These are phyloP conservation scores for Coffea humblotiana DNA, from an alignment of 305 asterid genomes.

Conservation along the genomic window DNA sequence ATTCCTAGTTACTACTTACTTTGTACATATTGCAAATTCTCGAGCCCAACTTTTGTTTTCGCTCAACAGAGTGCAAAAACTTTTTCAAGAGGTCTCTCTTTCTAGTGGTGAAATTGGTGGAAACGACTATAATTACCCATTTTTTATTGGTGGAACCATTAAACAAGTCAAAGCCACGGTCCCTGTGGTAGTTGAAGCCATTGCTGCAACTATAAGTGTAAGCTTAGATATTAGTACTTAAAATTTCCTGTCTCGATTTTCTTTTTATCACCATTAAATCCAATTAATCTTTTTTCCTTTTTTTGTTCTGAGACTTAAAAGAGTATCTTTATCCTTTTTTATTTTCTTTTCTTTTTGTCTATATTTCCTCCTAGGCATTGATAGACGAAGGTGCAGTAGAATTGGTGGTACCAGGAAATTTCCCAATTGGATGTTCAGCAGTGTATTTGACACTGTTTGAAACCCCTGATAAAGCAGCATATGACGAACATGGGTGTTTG, in stretches of 20 bases:
- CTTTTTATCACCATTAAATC: neutral
- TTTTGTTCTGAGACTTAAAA: neutral
- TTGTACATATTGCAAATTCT: too few relatives aligned
- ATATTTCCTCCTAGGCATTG: conserved; percentile 32
- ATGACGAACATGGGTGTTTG: conserved; percentile 65
- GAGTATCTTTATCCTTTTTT: neutral
- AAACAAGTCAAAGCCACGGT: conserved; percentile 50
- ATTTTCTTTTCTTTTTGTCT: too few relatives aligned
- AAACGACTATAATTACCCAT: conserved; percentile 41
- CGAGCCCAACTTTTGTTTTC: neutral
- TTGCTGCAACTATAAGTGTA: conserved; percentile 51
- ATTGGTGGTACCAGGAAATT: conserved; percentile 66
- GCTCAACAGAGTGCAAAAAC: conserved; percentile 28
- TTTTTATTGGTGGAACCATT: conserved; percentile 47
- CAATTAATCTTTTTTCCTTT: too few relatives aligned
- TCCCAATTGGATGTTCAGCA: conserved; percentile 76
- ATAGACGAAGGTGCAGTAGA: conserved; percentile 74
- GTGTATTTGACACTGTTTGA: conserved; percentile 58
- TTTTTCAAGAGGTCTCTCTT: conserved; percentile 29
- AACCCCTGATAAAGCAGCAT: conserved; percentile 45
- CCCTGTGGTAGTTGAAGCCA: conserved; percentile 59
- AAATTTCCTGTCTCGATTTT: neutral
- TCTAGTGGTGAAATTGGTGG: conserved; percentile 52
- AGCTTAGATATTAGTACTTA: conserved; percentile 13
- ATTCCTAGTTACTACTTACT: neutral